These are phyloP conservation scores for Claviceps pusilla DNA, from an alignment of 2,329 filamentous ascomycete species.

Conservation along the genomic window DNA sequence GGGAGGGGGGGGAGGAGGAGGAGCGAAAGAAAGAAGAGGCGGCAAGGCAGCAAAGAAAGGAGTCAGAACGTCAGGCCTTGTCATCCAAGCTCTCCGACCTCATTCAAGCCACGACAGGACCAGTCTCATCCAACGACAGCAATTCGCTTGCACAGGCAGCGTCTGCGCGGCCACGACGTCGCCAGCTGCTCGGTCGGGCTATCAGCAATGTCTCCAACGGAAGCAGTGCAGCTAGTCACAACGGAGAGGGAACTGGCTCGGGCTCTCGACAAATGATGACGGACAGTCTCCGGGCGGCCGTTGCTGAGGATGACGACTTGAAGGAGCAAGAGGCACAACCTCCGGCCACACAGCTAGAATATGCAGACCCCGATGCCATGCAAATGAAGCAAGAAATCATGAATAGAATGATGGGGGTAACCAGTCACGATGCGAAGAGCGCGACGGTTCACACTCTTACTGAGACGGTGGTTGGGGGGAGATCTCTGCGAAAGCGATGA, in stretches of 20 bases:
- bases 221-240: conserved; percentile 29
- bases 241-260: conserved; percentile 12
- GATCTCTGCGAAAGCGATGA: conserved; percentile 3
- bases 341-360: conserved; percentile 37
- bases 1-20: conserved; percentile 4
- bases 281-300: conserved; percentile 4
- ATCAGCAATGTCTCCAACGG: conserved; percentile 41
- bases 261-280: conserved; percentile 2
- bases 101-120: conserved; percentile 14
- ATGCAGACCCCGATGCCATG: conserved; percentile 35
- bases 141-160: conserved; percentile 5
- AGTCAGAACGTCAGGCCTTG: conserved; percentile 25
- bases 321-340: conserved; percentile 18
- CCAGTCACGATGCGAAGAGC: background rate
- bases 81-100: conserved; percentile 28
- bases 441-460: background rate
- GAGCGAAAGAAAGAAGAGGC: conserved; percentile 5
- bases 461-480: background rate
- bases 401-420: conserved; percentile 25
- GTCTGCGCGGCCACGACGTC: conserved; percentile 20
- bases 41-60: conserved; percentile 16
- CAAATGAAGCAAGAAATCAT: conserved; percentile 28
- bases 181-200: conserved; percentile 42
- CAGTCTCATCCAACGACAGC: conserved; percentile 4
- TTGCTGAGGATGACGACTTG: conserved; percentile 9